Percentiles rank a stretch among this genome's conserved stretches.
Evolutionary conservation across 83 land plant species (phyloP).

Genomic region (Picea engelmannii): DNA sequence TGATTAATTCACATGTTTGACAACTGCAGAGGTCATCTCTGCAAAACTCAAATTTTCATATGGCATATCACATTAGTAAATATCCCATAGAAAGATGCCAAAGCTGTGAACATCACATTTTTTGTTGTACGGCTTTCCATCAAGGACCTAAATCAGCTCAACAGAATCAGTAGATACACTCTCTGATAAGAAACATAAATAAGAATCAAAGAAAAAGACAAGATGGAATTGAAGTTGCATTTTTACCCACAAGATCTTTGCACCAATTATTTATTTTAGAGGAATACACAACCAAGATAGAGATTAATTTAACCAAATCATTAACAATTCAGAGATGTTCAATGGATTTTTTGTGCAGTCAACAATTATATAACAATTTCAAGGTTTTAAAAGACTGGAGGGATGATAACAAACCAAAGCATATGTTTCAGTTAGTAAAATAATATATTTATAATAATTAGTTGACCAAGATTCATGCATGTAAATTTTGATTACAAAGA

Average conservation of each 20-base stretch:
- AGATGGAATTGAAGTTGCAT: not conserved
- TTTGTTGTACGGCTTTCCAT: slow-evolving; percentile 89
- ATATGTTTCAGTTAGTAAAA: not conserved
- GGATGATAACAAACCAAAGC: not conserved
- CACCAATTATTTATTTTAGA: not conserved
- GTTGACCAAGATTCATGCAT: not conserved
- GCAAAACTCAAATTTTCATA: slow-evolving; percentile 88
- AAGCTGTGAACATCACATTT: slow-evolving; percentile 70
- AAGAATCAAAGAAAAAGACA: not conserved
- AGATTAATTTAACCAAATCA: too few relatives aligned
- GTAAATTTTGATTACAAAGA: not conserved
- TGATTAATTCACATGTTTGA: slow-evolving; percentile 22
- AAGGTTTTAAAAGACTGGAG: not conserved
- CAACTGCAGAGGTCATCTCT: slow-evolving; percentile 92
- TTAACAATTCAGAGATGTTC: not conserved
- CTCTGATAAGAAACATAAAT: not conserved
- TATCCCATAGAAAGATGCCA: slow-evolving; percentile 69
- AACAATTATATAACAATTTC: too few relatives aligned
- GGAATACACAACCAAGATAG: not conserved
- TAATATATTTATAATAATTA: not conserved
- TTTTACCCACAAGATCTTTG: not conserved
- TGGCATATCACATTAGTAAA: slow-evolving; percentile 98
- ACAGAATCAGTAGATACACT: not conserved
- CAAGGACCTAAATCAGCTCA: slow-evolving; percentile 61
- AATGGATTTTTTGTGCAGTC: too few relatives aligned